A percentile compares a stretch with the other conserved stretches of the same genome.
These are phyloP conservation scores for Clohesyomyces aquaticus DNA, from an alignment of 495 filamentous ascomycete genomes.

Conservation along the genomic window DNA sequence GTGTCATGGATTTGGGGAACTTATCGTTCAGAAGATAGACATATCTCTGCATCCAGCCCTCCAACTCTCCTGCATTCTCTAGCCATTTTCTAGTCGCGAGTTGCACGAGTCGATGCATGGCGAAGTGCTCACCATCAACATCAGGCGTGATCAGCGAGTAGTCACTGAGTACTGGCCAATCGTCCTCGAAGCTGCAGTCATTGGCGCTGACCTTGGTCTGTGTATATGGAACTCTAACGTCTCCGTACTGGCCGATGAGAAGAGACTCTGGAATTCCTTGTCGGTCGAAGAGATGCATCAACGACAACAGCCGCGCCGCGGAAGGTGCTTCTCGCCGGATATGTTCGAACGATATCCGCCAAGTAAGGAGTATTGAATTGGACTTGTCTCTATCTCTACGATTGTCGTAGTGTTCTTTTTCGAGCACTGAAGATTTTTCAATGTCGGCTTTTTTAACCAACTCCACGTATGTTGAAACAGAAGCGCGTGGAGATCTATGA, in stretches of 20 bases:
- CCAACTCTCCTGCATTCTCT: slow-evolving; percentile 8
- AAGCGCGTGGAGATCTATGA: slow-evolving; percentile 37
- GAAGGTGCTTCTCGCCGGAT: slow-evolving; percentile 43
- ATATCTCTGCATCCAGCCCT: slow-evolving; percentile 18
- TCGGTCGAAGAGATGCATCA: slow-evolving; percentile 41
- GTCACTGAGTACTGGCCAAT: slow-evolving; percentile 34
- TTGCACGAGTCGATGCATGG: slow-evolving; percentile 32
- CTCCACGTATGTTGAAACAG: slow-evolving; percentile 47
- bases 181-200: slow-evolving; percentile 43
- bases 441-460: slow-evolving; percentile 48
- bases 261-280: slow-evolving; percentile 40
- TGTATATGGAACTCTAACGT: too few species aligned
- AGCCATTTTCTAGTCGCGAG: slow-evolving; percentile 34
- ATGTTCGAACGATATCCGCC: slow-evolving; percentile 52
- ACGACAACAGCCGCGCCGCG: slow-evolving; percentile 37
- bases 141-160: slow-evolving; percentile 43
- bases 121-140: slow-evolving; percentile 8
- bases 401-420: slow-evolving; percentile 45
- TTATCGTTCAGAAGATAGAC: not conserved
- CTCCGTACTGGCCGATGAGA: slow-evolving; percentile 16
- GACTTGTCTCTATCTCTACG: slow-evolving; percentile 50
- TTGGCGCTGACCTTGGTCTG: not conserved
- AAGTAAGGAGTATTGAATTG: slow-evolving; percentile 55
- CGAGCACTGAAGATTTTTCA: slow-evolving; percentile 48
- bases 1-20: slow-evolving; percentile 5